Evolutionary conservation across 441 rosid species (phyloP), one percentile per base, ranked within the genome.

Genomic region (Erysimum pusillum): DNA sequence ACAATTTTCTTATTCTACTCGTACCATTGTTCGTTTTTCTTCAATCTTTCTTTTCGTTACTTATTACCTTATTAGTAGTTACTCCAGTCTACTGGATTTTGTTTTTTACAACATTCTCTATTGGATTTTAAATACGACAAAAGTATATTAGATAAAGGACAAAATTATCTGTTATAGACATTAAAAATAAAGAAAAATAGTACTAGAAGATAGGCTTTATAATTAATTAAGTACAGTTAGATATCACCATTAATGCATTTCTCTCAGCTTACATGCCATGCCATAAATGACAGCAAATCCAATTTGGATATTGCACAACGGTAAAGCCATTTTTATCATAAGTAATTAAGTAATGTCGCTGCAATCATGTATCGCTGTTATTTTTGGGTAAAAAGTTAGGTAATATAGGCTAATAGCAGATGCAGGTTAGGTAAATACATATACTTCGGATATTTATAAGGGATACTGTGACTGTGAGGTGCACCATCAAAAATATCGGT

Each of bases 191-290:
- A 14, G 10, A 15, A 58, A 58, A 14, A 2, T 25, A 25, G 2
- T 25, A 25, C 2, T 10, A 9, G 13, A n/a, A n/a, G 51, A 45
- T 46, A 15, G 20, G 52, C 20, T 45, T 45, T 6, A 2, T n/a
- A 7, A n/a, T 9, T 45, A 14, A 14, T 9, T 45, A 44, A 14
- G 48, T 14, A 4, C 49, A 45, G 20, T 10, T 46, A 46, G 20
- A 46, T 46, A 46, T 46, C 51, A 46, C 20, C 51, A 7, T 46
- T 15, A 46, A 48, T 48, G 53, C 25, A 48, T 7, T 17, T 48
- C 17, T 49, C 52, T 49, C 68, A 71, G 42, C 52, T 36, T n/a
- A n/a, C n/a, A n/a, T n/a, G n/a, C n/a, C n/a, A 38, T 62, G 52
- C 61, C 42, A 25, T 38, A 49, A 38, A 61, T 38, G 20, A 49